These are phyloP conservation scores for Serendipita sp. DNA, from an alignment of 768 basidiomycete genomes.

Conservation along the genomic window DNA sequence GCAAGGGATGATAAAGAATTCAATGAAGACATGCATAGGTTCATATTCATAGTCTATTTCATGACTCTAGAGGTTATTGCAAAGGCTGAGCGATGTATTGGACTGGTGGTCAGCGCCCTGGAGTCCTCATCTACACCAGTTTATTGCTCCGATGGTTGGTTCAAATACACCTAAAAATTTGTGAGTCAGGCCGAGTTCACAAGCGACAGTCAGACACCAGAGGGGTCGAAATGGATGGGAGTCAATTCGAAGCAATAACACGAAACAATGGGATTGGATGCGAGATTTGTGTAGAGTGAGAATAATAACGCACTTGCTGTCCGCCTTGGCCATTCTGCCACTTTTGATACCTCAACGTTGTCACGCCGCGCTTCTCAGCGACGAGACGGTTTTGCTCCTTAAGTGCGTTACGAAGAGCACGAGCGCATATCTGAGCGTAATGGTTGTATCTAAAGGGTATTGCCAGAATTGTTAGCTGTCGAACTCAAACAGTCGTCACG, in stretches of 20 bases:
- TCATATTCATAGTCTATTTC: too few species aligned
- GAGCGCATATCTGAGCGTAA: constrained; percentile 88
- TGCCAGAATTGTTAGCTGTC: not conserved
- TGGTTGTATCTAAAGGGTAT: constrained; percentile 73
- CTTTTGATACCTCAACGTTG: constrained; percentile 67
- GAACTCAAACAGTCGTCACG: not conserved
- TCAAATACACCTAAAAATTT: not conserved
- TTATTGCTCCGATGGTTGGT: not conserved
- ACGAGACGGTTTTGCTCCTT: constrained; percentile 75
- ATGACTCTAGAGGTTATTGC: too few species aligned
- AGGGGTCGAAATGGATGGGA: too few species aligned
- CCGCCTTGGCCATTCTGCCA: constrained; percentile 83
- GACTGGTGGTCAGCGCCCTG: too few species aligned
- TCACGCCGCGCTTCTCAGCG: constrained; percentile 76
- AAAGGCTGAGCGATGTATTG: too few species aligned
- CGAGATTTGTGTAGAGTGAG: not conserved
- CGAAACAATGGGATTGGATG: too few species aligned
- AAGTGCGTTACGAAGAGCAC: constrained; percentile 78
- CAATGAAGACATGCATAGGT: not conserved
- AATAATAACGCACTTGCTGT: constrained; percentile 39
- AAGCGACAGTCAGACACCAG: not conserved
- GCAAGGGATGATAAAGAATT: not conserved
- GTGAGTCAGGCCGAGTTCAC: not conserved
- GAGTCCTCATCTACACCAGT: too few species aligned
- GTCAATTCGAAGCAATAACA: too few species aligned